Base-by-base conservation (phyloP, 805 yeast genomes). In the Sugiyamaella boreocaroliniensis region DNA sequence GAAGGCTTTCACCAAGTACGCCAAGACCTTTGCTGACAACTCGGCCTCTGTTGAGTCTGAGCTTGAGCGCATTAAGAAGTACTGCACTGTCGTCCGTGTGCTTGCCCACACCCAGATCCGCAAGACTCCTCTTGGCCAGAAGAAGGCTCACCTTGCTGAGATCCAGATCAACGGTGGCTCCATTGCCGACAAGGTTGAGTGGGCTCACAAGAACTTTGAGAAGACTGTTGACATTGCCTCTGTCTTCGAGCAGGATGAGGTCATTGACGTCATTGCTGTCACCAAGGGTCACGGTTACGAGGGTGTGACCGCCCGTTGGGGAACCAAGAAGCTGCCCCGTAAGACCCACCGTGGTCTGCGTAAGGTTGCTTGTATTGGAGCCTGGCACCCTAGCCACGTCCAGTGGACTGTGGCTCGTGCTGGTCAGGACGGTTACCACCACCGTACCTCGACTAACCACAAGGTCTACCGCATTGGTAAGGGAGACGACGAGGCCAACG, bases 221-320 rank as follows among this genome's bases (percentile, higher is more conserved):
- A 93, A 93, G 86, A 89, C 97, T 73, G 95, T 93, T 69, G 77
- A 93, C 63, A 96, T 93, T 70, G 88, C 86, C 79, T 76, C 95
- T 68, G 98, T 93, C 71, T 86, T 93, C 75, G 99, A 92, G 83
- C 95, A 93, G 82, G 87, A 89, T 81, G 99, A 93, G 84, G 84
- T 87, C 85, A 84, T 93, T 69, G 99, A 93, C 71, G 98, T 88
- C 71, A 86, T 93, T 72, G 99, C 97, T 73, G 96, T 93, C 73
- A 93, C 99, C 86, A 92, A 87, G 85, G 99, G 99, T 93, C 97
- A 93, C 84, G 99, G 99, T 85, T 90, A 87, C 89, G 99, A 93
- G 81, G 99, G 99, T 90, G 97, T 92, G 72, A 93, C 99, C 82
- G 97, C 90, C 89, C 89, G 99, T 88, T 93, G 98, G 98, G 99